Base-by-base conservation (phyloP, 768 basidiomycete genomes). In the Tylopilus balloui region DNA sequence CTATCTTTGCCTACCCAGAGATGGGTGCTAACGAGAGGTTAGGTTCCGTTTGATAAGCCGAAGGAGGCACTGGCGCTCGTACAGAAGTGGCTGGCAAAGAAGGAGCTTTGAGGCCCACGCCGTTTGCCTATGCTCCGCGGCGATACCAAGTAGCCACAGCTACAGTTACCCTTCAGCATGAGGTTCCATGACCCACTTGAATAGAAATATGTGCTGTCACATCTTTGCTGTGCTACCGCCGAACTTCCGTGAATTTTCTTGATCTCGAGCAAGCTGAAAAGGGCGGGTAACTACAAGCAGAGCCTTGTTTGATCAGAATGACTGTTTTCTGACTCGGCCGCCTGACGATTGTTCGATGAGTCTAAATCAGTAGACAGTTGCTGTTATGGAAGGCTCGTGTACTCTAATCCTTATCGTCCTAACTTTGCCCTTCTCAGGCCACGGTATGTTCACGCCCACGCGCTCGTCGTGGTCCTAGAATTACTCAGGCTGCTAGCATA, bases 41-140 rank as follows among this genome's bases (percentile, higher is more conserved):
- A 79, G 79, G 79, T 76, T 21, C 83, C 84, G 3, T 81, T 79
- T 55, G 80, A 87, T 54, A 81, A 83, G 59, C 80, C 80, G 8
- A 71, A 71, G 47, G 77, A 80, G 53, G 71, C 78, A 10, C 63
- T 83, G 35, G 71, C 66, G 25, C 66, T 83, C 20, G 67, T 78
- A 10, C 75, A 75, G 39, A 69, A 69, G 37, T 81, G 79, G 81
- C 42, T 79, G 35, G 67, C 71, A 13, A 42, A 51, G 61, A 32
- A 52, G 35, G 56, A 58, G 2, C 50, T 64, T 13, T 63, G 50
- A 62, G 19, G 31, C 17, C 5, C 13, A 11, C 0, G 13, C 6
- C 9, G 19, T 27, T 21, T 14, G 6, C 3, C 17, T 27, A n/a
- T 14, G 6, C 3, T 13, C n/a, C 34, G 15, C 34, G 15, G 3